Base-by-base conservation (phyloP, 768 basidiomycete species). In the Mycena rebaudengoi region DNA sequence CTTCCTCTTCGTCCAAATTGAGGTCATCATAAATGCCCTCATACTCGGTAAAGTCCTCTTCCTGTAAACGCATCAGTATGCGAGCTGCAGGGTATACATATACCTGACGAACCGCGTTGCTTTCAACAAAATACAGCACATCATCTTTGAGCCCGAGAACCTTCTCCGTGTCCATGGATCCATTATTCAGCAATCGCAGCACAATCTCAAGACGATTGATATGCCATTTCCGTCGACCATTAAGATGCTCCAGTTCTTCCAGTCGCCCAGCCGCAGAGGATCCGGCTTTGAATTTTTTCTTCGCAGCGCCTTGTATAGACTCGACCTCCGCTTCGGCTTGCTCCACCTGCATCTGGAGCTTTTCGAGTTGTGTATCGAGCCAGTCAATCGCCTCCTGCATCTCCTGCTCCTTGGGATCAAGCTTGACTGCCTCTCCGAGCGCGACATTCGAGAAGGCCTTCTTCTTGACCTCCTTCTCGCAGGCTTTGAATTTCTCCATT, bases 401-500 rank as follows among this genome's bases (percentile, higher is more conserved):
- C 78, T 96, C 95, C 81, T 98, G 95, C 60, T 97, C 95, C 74
- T 95, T 96, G 58, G 98, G 98, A 78, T 99, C 98, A 25, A 99
- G 89, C 72, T 94, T 95, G 39, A 94, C 87, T n/a, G 95, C 94
- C 64, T 96, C 94, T 60, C 91, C 97, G 37, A 99, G 84, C 37
- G 98, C 98, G 77, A 98, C 98, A 73, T 99, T 99, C 14, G 96
- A 98, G 79, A 99, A 99, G 0, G 98, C 98, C 79, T 99, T 99
- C 62, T 97, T 99, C 86, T 99, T 99, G 95, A 99, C 99, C 81
- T 99, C 98, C 82, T 99, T 99, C 83, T 99, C 98, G 80, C 97
- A 96, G 26, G 97, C 97, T 74, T 99, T 99, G 88, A 99, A 99
- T 76, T 95, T 96, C 84, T 99, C 98, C 98, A 99, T 99, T 99